Percentiles rank a stretch among this genome's conserved stretches.
Evolutionary conservation across 345 rosid genomes (phyloP).

Genomic region (Salix udensis): DNA sequence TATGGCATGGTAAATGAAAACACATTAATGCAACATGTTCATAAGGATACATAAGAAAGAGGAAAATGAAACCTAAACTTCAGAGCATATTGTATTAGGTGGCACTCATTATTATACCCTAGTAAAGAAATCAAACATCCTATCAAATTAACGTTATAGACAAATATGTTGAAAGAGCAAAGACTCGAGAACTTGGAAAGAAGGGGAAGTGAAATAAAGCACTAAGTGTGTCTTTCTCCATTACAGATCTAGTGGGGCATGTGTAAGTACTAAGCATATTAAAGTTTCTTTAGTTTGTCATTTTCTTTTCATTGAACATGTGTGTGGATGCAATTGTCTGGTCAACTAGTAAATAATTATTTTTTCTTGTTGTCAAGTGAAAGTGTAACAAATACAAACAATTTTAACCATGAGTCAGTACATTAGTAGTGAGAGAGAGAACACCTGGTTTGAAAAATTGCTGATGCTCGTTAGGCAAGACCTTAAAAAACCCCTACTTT

Average conservation of each 20-base stretch:
- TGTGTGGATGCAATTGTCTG: not conserved
- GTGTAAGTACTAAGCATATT: too few species aligned
- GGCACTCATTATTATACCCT: too few species aligned
- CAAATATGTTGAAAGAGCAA: too few species aligned
- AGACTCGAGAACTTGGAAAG: too few species aligned
- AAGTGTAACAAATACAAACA: not conserved
- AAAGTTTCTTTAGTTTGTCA: too few species aligned
- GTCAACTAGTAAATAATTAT: too few species aligned
- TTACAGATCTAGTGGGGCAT: too few species aligned
- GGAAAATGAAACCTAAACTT: not conserved
- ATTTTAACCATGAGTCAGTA: not conserved
- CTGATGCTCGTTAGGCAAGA: conserved; percentile 68
- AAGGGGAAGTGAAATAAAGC: too few species aligned
- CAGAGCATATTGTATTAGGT: too few species aligned
- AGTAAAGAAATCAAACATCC: too few species aligned
- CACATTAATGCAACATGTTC: not conserved
- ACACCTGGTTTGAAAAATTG: conserved; percentile 67
- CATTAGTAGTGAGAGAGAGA: not conserved
- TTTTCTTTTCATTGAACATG: not conserved
- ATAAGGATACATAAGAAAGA: not conserved
- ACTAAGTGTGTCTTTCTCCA: too few species aligned
- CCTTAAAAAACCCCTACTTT: conserved; percentile 85
- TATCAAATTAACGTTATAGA: too few species aligned
- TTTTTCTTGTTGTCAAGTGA: not conserved
- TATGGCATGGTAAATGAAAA: not conserved